These are phyloP conservation scores for Aspergillus brasiliensis DNA, from an alignment of 2,329 filamentous ascomycete genomes.

Conservation along the genomic window DNA sequence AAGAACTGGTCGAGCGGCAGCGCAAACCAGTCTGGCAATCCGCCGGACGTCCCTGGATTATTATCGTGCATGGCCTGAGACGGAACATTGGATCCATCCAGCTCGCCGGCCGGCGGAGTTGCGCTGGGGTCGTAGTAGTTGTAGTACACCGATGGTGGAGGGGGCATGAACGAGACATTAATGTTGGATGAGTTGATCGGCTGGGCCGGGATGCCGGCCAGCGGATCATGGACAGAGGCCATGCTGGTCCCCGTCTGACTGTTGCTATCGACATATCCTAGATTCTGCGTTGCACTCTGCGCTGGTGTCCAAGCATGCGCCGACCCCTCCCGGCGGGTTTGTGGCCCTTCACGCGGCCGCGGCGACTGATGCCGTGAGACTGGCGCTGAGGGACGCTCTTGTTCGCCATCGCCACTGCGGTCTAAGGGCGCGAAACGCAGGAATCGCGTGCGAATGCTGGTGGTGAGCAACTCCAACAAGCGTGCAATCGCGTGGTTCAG, in stretches of 20 bases:
- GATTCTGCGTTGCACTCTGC: conserved; percentile 17
- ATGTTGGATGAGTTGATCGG: conserved; percentile 49
- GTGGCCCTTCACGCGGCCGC: conserved; percentile 31
- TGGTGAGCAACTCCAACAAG: conserved; percentile 60
- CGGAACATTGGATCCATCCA: conserved; percentile 33
- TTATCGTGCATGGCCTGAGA: conserved; percentile 33
- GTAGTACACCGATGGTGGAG: conserved; percentile 49
- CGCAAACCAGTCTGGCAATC: conserved; percentile 60
- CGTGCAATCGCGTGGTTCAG: conserved; percentile 64
- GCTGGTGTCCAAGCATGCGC: conserved; percentile 31
- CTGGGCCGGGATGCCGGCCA: conserved; percentile 47
- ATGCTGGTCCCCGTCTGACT: conserved; percentile 24
- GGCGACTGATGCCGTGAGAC: conserved; percentile 42
- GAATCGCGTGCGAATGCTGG: conserved; percentile 60
- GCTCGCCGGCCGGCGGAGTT: conserved; percentile 33
- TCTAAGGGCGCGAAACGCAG: conserved; percentile 58
- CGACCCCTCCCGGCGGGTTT: conserved; percentile 28
- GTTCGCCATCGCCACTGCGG: conserved; percentile 45
- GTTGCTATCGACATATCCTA: conserved; percentile 33
- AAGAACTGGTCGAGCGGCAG: conserved; percentile 64
- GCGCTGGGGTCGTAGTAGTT: conserved; percentile 46
- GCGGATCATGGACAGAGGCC: conserved; percentile 40
- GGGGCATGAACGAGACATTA: conserved; percentile 51
- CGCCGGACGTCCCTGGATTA: conserved; percentile 28
- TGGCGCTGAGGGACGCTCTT: conserved; percentile 39